These are phyloP conservation scores for Amanita pseudoporphyria DNA, from an alignment of 768 basidiomycete species.

Conservation along the genomic window DNA sequence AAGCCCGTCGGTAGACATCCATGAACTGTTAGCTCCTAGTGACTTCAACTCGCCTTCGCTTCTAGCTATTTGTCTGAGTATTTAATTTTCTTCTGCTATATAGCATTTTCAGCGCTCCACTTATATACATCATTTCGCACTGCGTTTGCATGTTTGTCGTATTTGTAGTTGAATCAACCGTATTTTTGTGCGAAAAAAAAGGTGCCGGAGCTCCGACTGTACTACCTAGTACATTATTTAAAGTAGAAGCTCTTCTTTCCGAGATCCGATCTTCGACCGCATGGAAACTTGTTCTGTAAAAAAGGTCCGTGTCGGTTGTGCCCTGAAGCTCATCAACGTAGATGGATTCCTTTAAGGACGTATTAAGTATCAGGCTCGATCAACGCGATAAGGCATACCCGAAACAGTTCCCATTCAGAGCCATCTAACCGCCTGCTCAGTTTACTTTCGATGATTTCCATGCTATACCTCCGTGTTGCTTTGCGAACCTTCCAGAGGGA, in stretches of 20 bases:
- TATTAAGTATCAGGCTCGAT: not conserved
- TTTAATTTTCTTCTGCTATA: too few species aligned
- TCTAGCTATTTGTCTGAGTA: too few species aligned
- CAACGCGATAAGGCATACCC: not conserved
- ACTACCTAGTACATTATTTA: too few species aligned
- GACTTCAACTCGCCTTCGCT: too few species aligned
- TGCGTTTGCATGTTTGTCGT: too few species aligned
- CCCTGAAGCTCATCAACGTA: not conserved
- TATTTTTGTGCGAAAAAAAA: too few species aligned
- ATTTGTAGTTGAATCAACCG: too few species aligned
- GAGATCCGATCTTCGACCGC: not conserved
- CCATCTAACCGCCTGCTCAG: not conserved
- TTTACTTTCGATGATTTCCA: slow-evolving; percentile 5
- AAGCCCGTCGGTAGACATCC: too few species aligned
- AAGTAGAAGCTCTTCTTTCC: not conserved
- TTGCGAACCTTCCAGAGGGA: slow-evolving; percentile 1
- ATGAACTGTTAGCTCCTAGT: too few species aligned
- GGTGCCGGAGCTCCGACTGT: too few species aligned
- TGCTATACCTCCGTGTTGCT: slow-evolving; percentile 5
- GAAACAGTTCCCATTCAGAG: not conserved
- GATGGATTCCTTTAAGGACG: not conserved
- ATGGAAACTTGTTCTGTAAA: not conserved
- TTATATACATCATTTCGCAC: too few species aligned
- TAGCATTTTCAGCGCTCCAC: too few species aligned
- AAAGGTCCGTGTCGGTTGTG: slow-evolving; percentile 1